phyloP scores from a whole-genome alignment of 495 filamentous ascomycete species.

The Aspergillus ostianus region DNA sequence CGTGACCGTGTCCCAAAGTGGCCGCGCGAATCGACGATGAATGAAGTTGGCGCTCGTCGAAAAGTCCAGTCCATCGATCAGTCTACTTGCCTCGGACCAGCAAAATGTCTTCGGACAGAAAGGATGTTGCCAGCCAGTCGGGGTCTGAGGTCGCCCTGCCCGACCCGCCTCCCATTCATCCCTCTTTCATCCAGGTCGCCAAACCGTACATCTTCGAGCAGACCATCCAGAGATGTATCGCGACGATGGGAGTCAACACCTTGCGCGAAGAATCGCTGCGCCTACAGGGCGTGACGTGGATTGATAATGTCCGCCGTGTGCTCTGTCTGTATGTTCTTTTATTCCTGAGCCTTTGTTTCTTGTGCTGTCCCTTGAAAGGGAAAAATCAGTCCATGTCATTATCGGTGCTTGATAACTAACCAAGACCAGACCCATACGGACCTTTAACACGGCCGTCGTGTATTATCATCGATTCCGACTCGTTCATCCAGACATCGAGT shows the following conservation, averaged over 20 bases:
- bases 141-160: constrained; percentile 17
- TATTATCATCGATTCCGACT: constrained; percentile 91
- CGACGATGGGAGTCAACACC: constrained; percentile 51
- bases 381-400: not conserved
- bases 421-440: constrained; percentile 67
- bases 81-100: constrained; percentile 27
- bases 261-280: constrained; percentile 67
- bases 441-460: constrained; percentile 77
- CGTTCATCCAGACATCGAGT: constrained; percentile 69
- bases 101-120: constrained; percentile 18
- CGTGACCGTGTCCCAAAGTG: not conserved
- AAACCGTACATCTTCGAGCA: constrained; percentile 67
- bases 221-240: constrained; percentile 57
- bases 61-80: not conserved
- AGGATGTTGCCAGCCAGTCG: constrained; percentile 2
- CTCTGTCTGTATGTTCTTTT: constrained; percentile 62
- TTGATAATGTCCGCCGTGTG: constrained; percentile 70
- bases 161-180: constrained; percentile 56
- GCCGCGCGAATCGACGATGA: not conserved
- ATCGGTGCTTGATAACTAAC: not conserved
- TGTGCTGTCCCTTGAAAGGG: not conserved
- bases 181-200: constrained; percentile 69
- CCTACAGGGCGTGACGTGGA: constrained; percentile 75
- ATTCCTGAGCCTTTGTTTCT: not conserved
- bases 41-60: constrained; percentile 3